Percentiles rank a stretch among this genome's conserved stretches.
Evolutionary conservation across 2,329 filamentous ascomycete species (phyloP).

Genomic region (Acrocalymma vagum): DNA sequence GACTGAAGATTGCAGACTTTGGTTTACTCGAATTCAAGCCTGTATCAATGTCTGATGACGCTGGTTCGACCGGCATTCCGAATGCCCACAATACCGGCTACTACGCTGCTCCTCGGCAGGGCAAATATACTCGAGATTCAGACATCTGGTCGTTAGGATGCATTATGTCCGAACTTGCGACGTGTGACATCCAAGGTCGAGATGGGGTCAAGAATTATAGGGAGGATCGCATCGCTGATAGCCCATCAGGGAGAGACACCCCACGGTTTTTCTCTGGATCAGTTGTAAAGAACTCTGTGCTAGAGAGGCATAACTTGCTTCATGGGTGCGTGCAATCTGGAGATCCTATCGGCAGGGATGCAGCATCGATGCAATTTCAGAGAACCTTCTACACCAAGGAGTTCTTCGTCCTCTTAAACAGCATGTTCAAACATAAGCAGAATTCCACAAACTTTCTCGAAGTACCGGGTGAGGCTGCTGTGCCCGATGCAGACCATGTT

Average conservation of each 20-base stretch:
- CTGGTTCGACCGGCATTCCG: constrained; percentile 13
- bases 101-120: constrained; percentile 17
- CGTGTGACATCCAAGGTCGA: constrained; percentile 14
- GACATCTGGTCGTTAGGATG: constrained; percentile 20
- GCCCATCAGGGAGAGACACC: constrained; percentile 5
- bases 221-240: constrained; percentile 11
- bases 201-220: constrained; percentile 12
- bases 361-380: constrained; percentile 6
- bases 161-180: constrained; percentile 19
- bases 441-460: not conserved
- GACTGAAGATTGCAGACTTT: constrained; percentile 22
- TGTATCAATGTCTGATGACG: constrained; percentile 6
- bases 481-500: constrained; percentile 12
- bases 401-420: constrained; percentile 17
- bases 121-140: constrained; percentile 16
- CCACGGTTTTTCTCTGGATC: constrained; percentile 12
- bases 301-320: constrained; percentile 6
- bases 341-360: not conserved
- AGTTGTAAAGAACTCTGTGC: constrained; percentile 10
- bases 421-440: constrained; percentile 12
- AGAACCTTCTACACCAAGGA: constrained; percentile 10
- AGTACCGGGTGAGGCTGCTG: constrained; percentile 3
- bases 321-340: constrained; percentile 3
- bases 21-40: constrained; percentile 20
- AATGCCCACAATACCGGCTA: constrained; percentile 18